These are phyloP conservation scores for Solanum gandarillasii DNA, from an alignment of 257 asterid species.

Conservation along the genomic window DNA sequence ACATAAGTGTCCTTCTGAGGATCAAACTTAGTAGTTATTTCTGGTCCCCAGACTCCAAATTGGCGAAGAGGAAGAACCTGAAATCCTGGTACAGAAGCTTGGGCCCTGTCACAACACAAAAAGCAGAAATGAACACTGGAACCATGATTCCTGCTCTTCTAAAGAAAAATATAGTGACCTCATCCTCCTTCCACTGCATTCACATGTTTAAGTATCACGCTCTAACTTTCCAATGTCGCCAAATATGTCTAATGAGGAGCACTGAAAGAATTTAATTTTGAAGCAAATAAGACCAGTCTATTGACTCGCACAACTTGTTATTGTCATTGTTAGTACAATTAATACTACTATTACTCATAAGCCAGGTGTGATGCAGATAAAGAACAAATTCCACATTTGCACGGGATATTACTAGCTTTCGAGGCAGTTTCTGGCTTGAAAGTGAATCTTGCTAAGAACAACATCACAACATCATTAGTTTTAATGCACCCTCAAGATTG, in stretches of 20 bases:
- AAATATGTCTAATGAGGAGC: background rate
- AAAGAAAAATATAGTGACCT: background rate
- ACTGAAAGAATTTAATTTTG: background rate
- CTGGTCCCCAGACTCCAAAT: slow-evolving; percentile 93
- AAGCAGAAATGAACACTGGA: background rate
- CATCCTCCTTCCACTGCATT: background rate
- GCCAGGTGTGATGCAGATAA: background rate
- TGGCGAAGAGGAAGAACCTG: slow-evolving; percentile 88
- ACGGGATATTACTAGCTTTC: background rate
- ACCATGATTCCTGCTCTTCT: background rate
- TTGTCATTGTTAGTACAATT: background rate
- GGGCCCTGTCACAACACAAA: slow-evolving; percentile 41
- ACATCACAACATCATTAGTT: background rate
- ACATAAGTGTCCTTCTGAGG: slow-evolving; percentile 84
- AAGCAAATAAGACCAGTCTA: background rate
- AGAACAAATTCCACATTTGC: background rate
- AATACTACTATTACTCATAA: background rate
- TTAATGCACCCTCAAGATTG: background rate
- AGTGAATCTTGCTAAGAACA: background rate
- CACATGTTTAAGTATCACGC: background rate
- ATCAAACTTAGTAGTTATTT: slow-evolving; percentile 56
- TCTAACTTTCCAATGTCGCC: background rate
- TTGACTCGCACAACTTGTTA: background rate
- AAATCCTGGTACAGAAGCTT: slow-evolving; percentile 75
- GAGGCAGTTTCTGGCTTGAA: background rate